Evolutionary conservation across 75 land plant species (phyloP).

Genomic region (Cunninghamia lanceolata): DNA sequence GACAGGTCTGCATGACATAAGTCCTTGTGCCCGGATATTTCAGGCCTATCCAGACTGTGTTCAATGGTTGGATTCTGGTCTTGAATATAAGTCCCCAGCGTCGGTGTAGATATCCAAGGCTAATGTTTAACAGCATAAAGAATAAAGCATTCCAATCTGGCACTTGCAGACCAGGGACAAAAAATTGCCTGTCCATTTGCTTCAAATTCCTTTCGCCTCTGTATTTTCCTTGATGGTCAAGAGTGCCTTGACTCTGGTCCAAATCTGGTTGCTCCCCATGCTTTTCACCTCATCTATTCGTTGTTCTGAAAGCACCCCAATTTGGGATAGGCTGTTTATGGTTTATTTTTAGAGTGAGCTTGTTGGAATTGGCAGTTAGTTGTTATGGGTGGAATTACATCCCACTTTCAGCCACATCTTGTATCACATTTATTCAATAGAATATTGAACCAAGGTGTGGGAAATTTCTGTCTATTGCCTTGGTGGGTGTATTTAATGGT

Average conservation of each 20-base stretch:
- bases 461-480: background rate
- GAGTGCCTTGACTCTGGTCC: background rate
- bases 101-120: background rate
- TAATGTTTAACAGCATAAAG: background rate
- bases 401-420: background rate
- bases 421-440: background rate
- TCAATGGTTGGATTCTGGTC: background rate
- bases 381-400: background rate
- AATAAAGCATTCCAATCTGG: background rate
- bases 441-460: background rate
- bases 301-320: background rate
- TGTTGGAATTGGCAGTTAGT: background rate
- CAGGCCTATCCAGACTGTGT: background rate
- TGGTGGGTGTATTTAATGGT: background rate
- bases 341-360: background rate
- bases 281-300: background rate
- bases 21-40: background rate
- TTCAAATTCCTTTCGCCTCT: background rate
- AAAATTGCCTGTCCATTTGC: background rate
- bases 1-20: background rate
- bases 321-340: background rate
- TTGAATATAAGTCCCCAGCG: background rate
- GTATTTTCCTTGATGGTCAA: background rate
- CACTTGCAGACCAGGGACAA: background rate
- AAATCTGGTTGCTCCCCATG: background rate